phyloP scores from a whole-genome alignment of 2,329 filamentous ascomycete genomes.

The Aspergillus novofumigatus region DNA sequence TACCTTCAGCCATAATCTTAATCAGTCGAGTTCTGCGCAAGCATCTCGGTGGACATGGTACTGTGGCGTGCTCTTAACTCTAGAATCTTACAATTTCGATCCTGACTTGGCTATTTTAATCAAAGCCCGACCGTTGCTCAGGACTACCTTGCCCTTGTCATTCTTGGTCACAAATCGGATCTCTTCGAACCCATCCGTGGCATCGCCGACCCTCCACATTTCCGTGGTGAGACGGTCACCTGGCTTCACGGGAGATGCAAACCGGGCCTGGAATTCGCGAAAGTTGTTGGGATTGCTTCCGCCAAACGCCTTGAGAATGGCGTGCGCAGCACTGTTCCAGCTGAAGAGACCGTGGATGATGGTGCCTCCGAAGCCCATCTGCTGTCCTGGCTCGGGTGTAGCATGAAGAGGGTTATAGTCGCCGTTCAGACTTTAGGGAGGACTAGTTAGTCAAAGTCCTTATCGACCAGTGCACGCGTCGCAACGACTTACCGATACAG shows the following conservation, averaged over 20 bases:
- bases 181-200: constrained; percentile 67
- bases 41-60: neutral
- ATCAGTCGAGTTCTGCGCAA: neutral
- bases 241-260: constrained; percentile 78
- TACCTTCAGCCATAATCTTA: neutral
- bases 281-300: constrained; percentile 75
- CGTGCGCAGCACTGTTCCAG: constrained; percentile 76
- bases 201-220: constrained; percentile 71
- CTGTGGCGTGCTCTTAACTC: neutral
- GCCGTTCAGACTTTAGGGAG: constrained; percentile 65
- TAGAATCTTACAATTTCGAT: neutral
- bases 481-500: constrained; percentile 57
- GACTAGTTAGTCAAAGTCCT: constrained; percentile 9
- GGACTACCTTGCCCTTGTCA: constrained; percentile 74
- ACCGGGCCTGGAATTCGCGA: constrained; percentile 83
- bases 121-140: constrained; percentile 81
- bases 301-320: constrained; percentile 67
- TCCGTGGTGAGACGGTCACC: constrained; percentile 77
- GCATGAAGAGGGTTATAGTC: constrained; percentile 94
- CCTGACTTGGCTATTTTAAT: constrained; percentile 55
- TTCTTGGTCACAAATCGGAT: constrained; percentile 75
- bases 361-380: constrained; percentile 86
- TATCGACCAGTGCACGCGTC: neutral
- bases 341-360: constrained; percentile 89
- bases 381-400: constrained; percentile 74